phyloP scores from a whole-genome alignment of 2,329 filamentous ascomycete species.

The Phyllosticta ampelicida region DNA sequence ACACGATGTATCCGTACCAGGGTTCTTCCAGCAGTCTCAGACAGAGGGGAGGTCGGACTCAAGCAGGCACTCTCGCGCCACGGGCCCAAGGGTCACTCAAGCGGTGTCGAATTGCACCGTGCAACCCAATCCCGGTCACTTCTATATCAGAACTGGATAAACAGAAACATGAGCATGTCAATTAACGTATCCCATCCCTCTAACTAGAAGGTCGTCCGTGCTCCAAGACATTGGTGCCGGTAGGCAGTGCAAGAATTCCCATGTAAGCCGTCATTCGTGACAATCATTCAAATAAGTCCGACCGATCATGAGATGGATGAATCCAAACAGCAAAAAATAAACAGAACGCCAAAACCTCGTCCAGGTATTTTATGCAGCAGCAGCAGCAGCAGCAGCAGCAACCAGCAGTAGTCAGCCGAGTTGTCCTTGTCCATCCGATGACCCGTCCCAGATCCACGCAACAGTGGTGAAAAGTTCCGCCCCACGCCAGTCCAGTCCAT shows the following conservation, averaged over 20 bases:
- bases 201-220: neutral
- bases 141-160: no score
- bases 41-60: no score
- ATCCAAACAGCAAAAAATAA: neutral
- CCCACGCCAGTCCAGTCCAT: no score
- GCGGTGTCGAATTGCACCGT: no score
- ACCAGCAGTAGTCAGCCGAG: neutral
- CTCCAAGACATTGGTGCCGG: neutral
- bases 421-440: neutral
- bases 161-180: slow-evolving; percentile 5
- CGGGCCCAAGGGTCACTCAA: no score
- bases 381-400: no score
- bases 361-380: neutral
- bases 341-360: neutral
- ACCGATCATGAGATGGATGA: neutral
- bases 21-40: no score
- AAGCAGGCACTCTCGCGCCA: no score
- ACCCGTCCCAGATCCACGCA: neutral
- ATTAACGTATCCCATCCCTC: neutral
- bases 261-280: neutral
- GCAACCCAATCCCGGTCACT: no score
- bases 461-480: no score
- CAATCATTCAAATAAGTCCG: neutral
- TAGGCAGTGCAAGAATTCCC: neutral
- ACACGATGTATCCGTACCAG: no score